Percentiles rank a stretch among this genome's conserved stretches.
Conservation (phyloP, 305 asterid genomes). For the Rubia occidens region DNA sequence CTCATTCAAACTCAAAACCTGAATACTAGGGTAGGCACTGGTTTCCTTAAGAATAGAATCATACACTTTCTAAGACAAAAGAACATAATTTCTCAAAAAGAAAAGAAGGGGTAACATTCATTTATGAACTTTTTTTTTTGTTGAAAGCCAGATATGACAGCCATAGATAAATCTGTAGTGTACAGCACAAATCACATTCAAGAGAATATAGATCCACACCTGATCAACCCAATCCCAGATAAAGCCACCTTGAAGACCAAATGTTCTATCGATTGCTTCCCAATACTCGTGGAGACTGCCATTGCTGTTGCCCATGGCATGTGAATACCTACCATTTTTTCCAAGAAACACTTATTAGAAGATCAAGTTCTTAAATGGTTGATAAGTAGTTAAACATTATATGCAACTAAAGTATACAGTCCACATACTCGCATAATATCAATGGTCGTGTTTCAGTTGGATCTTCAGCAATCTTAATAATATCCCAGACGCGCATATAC, state of each 20-base stretch:
- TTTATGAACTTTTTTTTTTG: too few species aligned
- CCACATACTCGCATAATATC: slow-evolving; percentile 90
- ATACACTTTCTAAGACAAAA: neutral
- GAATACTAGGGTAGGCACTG: neutral
- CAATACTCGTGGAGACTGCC: slow-evolving; percentile 86
- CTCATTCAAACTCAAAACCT: neutral
- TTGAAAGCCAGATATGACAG: neutral
- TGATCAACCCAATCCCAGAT: slow-evolving; percentile 99
- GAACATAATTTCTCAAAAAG: neutral
- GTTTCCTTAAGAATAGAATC: neutral
- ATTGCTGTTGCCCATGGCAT: slow-evolving; percentile 97
- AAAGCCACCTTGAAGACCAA: slow-evolving; percentile 99
- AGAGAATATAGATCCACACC: slow-evolving; percentile 32
- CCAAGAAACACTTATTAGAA: slow-evolving; percentile 15
- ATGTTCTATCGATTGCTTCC: slow-evolving; percentile 95
- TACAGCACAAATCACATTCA: neutral
- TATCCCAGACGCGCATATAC: slow-evolving; percentile 93
- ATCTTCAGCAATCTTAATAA: slow-evolving; percentile 82
- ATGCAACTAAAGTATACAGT: slow-evolving; percentile 20
- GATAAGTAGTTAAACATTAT: slow-evolving; percentile 10
- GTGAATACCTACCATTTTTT: slow-evolving; percentile 60
- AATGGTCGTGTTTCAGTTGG: slow-evolving; percentile 79
- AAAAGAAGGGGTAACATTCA: neutral
- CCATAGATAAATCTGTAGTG: neutral
- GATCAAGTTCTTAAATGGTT: slow-evolving; percentile 21